These are phyloP conservation scores for Craspedostauros australis DNA, from an alignment of 108 stramenopile species.

Conservation along the genomic window DNA sequence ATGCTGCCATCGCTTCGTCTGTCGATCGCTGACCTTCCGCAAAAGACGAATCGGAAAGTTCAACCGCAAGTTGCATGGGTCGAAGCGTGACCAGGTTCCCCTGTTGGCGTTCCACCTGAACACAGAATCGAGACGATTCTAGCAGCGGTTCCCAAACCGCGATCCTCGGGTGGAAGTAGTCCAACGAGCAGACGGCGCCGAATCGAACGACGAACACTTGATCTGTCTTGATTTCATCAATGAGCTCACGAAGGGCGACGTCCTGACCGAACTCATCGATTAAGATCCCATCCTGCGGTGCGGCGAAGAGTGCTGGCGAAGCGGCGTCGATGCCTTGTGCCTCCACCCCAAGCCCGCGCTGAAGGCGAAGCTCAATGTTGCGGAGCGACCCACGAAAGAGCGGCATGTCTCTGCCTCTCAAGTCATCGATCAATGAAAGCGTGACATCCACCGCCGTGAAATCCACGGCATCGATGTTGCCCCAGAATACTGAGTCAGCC, in stretches of 20 bases:
- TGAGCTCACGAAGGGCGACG: slow-evolving; percentile 12
- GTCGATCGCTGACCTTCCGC: slow-evolving; percentile 1
- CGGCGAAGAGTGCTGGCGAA: slow-evolving; percentile 21
- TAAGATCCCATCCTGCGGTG: slow-evolving; percentile 47
- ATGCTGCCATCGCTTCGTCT: background rate
- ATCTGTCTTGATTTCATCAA: slow-evolving; percentile 13
- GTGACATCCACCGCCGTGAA: slow-evolving; percentile 28
- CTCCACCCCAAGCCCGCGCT: slow-evolving; percentile 41
- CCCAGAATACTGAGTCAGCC: slow-evolving; percentile 31
- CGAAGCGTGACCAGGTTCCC: slow-evolving; percentile 8
- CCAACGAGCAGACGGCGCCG: slow-evolving; percentile 24
- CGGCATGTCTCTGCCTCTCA: slow-evolving; percentile 64
- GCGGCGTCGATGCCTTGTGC: slow-evolving; percentile 24
- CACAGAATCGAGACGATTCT: slow-evolving; percentile 39
- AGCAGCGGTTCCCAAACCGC: slow-evolving; percentile 57
- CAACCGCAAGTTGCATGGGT: slow-evolving; percentile 35
- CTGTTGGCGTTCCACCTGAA: slow-evolving; percentile 32
- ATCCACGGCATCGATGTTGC: slow-evolving; percentile 30
- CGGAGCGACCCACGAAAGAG: slow-evolving; percentile 34
- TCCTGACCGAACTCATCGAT: slow-evolving; percentile 28
- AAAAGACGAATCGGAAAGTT: slow-evolving; percentile 30
- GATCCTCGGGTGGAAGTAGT: slow-evolving; percentile 53
- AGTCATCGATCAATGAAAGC: slow-evolving; percentile 58
- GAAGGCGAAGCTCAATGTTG: slow-evolving; percentile 19
- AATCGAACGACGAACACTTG: slow-evolving; percentile 14